Evolutionary conservation across 1,139 yeast species (phyloP), one percentile per base, ranked within the genome.

Genomic region (Yamadazyma sp.): DNA sequence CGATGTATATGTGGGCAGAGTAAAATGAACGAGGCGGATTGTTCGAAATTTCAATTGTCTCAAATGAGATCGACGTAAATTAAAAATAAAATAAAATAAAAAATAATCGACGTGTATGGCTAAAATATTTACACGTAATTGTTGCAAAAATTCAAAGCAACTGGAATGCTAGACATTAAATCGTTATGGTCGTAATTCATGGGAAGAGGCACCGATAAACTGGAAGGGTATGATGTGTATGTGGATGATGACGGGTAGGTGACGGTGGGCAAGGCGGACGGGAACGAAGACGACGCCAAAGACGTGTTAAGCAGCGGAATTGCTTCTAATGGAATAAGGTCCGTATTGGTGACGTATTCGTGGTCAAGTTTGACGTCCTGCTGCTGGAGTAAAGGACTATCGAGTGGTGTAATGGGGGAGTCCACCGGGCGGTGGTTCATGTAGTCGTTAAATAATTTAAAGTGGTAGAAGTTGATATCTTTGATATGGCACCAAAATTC

Each of bases 401-500:
- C 29, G 18, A 23, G 20, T 10, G 33, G 34, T 12, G 38, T 24
- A 12, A 34, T 20, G 20, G 33, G 26, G 16, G 32, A 14, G 17
- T 22, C 37, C n/a, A 15, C 16, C 8, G 32, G 37, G 11, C 38
- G 12, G 20, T 18, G 18, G 24, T 27, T 24, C 22, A 39, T 25
- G 36, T 38, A 38, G 29, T 31, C 30, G 10, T 18, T 30, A 28
- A 38, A 34, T 28, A 41, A 15, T 20, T 31, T 18, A 9, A 22
- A 12, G 17, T 24, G 22, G 18, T 26, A 8, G 13, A 20, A 11
- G 18, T 38, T 32, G 12, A 29, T 31, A 3, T 17, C 4, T 13
- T 21, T 11, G 1, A 41, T 16, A 23, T 28, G 25, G 15, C 29
- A 30, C 70, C 70, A 66, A 43, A 64, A 65, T 13, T 45, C 38